Evolutionary conservation across 2,329 filamentous ascomycete species (phyloP), one percentile per base, ranked within the genome.

Genomic region (Fusarium anguioides): DNA sequence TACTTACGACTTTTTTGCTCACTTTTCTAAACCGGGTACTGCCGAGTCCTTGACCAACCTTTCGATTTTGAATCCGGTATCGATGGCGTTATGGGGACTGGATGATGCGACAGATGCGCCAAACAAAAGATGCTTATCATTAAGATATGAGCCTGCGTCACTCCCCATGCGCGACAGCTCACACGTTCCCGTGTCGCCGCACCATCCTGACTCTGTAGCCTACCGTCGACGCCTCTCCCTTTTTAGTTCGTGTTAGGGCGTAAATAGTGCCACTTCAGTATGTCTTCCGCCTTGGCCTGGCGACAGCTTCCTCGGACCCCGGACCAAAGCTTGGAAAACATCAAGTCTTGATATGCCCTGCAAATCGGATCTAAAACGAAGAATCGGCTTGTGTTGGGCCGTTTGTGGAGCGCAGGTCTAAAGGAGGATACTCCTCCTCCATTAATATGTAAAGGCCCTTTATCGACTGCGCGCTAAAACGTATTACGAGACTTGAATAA

Each of bases 201-300:
- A 31, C 29, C 5, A 31, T 31, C 17, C 29, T 31, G 29, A 17
- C 29, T 31, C 10, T 17, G 44, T 39, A 61, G 39, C 23, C 40
- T 55, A 47, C 50, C 62, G 44, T 36, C 65, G 36, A 46, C 66
- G 61, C 66, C 50, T 68, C 65, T 66, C 47, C 65, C 60, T 68
- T 52, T 41, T 45, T 60, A 68, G 65, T 40, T 46, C 41, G 26
- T 44, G 45, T 61, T 65, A 50, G 58, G 53, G 48, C 50, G 23
- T 50, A 18, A 39, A 23, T 50, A 61, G 54, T 39, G 29, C 40
- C 36, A 17, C 17, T 39, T 27, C 37, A 49, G 62, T 44, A 39
- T 24, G 29, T 54, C 39, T 65, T 55, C 31, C 39, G 44, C 60
- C 44, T 65, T 56, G 40, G 50, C 37, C 26, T 39, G 40, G 37